Conservation (phyloP, 208 protist species). For the Naegleria gruberi region DNA sequence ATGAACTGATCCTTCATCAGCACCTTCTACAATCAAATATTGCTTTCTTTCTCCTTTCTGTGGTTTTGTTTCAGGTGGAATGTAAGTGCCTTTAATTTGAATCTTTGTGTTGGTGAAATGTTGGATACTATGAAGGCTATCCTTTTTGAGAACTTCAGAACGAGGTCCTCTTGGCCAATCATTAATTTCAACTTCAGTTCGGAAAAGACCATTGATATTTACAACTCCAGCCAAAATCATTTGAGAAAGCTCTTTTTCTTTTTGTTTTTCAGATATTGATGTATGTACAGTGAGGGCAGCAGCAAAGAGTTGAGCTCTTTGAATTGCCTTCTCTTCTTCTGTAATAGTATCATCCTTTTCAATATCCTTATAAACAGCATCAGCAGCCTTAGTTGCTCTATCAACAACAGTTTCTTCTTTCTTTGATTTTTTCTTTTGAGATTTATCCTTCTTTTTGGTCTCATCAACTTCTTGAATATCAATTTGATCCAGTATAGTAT, state of each 20-base stretch:
- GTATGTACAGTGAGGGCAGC: not conserved
- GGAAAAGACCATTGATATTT: not conserved
- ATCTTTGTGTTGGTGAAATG: not conserved
- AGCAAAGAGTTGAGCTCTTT: not conserved
- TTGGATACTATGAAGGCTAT: not conserved
- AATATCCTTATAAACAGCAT: not conserved
- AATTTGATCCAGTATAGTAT: not conserved
- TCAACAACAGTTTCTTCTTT: not conserved
- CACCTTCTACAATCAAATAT: not conserved
- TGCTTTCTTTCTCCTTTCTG: not conserved
- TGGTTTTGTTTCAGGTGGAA: not conserved
- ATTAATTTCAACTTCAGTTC: slow-evolving; percentile 19
- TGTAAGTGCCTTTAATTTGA: not conserved
- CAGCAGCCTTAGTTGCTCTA: not conserved
- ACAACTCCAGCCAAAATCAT: not conserved
- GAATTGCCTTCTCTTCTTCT: not conserved
- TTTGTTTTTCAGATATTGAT: not conserved
- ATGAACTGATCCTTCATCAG: not conserved
- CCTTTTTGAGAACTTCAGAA: not conserved
- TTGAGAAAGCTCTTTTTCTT: not conserved
- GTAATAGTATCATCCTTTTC: not conserved
- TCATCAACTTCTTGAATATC: not conserved
- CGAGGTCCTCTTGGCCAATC: not conserved
- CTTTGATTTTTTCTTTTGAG: not conserved
- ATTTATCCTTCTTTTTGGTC: not conserved